These are phyloP conservation scores for Warburgia ugandensis DNA, from an alignment of 164 flowering plant genomes.

Conservation along the genomic window DNA sequence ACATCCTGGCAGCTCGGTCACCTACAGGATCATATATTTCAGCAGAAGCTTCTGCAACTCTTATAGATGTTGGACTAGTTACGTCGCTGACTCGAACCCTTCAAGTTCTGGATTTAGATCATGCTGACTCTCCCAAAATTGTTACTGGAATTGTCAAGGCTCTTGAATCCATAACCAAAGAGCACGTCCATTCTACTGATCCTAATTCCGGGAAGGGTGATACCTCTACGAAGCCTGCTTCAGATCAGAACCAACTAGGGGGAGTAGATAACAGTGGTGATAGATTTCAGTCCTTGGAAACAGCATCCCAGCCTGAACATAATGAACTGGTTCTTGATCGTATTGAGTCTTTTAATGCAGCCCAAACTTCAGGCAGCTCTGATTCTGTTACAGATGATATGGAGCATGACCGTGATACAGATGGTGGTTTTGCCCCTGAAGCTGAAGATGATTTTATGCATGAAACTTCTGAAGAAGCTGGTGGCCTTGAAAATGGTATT, in stretches of 20 bases:
- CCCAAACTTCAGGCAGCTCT: slow-evolving; percentile 61
- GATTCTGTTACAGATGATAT: slow-evolving; percentile 88
- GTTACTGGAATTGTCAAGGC: slow-evolving; percentile 77
- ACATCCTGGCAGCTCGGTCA: slow-evolving; percentile 69
- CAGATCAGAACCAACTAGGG: slow-evolving; percentile 37
- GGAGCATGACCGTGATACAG: slow-evolving; percentile 89
- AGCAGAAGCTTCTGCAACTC: slow-evolving; percentile 81
- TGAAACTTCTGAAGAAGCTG: slow-evolving; percentile 62
- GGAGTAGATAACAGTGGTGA: slow-evolving; percentile 33
- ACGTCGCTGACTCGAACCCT: slow-evolving; percentile 58
- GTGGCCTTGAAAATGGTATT: slow-evolving; percentile 65
- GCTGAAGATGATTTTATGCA: slow-evolving; percentile 92
- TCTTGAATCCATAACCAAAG: slow-evolving; percentile 82
- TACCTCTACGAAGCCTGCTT: slow-evolving; percentile 32
- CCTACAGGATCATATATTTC: slow-evolving; percentile 80
- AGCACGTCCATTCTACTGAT: slow-evolving; percentile 68
- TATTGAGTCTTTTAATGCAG: slow-evolving; percentile 34
- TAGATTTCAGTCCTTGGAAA: slow-evolving; percentile 43
- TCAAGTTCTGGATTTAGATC: slow-evolving; percentile 80
- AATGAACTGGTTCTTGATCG: slow-evolving; percentile 33
- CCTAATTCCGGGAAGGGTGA: slow-evolving; percentile 45
- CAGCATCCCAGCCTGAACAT: slow-evolving; percentile 43
- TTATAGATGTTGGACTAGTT: slow-evolving; percentile 87
- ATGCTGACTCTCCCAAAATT: slow-evolving; percentile 72
- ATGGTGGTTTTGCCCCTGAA: too few species aligned